A percentile compares a stretch with the other conserved stretches of the same genome.
These are phyloP conservation scores for Dictyostelium firmibasis DNA, from an alignment of 78 protist genomes.

Conservation along the genomic window DNA sequence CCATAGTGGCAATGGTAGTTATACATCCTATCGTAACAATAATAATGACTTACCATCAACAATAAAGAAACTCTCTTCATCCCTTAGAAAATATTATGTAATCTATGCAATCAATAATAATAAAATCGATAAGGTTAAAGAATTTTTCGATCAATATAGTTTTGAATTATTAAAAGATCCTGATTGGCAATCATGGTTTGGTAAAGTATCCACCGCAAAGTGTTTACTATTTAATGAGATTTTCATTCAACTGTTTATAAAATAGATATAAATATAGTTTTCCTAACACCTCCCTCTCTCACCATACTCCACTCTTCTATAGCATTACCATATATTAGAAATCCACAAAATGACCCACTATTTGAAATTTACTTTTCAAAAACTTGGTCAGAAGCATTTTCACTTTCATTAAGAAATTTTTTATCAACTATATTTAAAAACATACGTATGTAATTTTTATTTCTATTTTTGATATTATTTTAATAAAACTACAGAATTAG, in stretches of 20 bases:
- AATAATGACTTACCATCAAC: slow-evolving; percentile 23
- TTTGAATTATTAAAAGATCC: slow-evolving; percentile 68
- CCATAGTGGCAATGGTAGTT: neutral
- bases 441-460: slow-evolving; percentile 25
- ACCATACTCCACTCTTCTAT: neutral
- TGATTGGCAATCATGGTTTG: slow-evolving; percentile 88
- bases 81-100: slow-evolving; percentile 64
- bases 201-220: too few species aligned
- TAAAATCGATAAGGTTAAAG: slow-evolving; percentile 68
- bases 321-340: slow-evolving; percentile 80
- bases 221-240: too few species aligned
- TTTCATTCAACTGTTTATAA: neutral
- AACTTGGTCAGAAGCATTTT: slow-evolving; percentile 82
- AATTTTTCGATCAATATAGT: slow-evolving; percentile 77
- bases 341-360: slow-evolving; percentile 64
- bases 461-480: neutral
- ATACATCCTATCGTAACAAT: neutral
- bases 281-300: neutral
- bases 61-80: slow-evolving; percentile 42
- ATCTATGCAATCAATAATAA: slow-evolving; percentile 40
- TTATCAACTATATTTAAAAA: slow-evolving; percentile 77
- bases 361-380: slow-evolving; percentile 79
- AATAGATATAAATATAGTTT: too few species aligned
- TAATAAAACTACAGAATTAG: neutral
- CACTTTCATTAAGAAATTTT: slow-evolving; percentile 75